Percentiles rank a stretch among this genome's conserved stretches.
Conservation (phyloP, 2,329 filamentous ascomycete genomes). For the Colletotrichum zoysiae region DNA sequence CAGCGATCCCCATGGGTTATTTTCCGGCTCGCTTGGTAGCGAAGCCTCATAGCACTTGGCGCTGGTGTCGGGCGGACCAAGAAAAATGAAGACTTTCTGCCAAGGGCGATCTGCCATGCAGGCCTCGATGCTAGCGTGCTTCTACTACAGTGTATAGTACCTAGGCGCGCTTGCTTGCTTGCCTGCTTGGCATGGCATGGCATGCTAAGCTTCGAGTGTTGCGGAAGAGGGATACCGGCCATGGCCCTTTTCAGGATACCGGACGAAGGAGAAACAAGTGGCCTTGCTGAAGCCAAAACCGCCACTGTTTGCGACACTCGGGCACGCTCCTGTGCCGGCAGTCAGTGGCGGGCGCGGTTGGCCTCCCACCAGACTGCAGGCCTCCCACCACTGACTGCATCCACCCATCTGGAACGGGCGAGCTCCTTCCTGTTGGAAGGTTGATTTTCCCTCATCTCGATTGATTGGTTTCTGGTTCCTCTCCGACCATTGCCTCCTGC, state of each 20-base stretch:
- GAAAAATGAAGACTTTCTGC: conserved; percentile 7
- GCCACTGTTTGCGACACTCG: conserved; percentile 33
- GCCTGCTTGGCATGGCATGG: no score
- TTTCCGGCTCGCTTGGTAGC: conserved; percentile 26
- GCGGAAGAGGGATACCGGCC: conserved; percentile 29
- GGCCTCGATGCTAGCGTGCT: conserved; percentile 10
- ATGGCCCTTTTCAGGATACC: conserved; percentile 20
- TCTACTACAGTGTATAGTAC: no score
- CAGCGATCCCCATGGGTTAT: conserved; percentile 29
- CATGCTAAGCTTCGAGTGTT: conserved; percentile 34
- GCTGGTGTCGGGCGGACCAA: not conserved
- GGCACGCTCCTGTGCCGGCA: not conserved
- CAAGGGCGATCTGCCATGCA: conserved; percentile 32
- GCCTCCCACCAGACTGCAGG: not conserved
- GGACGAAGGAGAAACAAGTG: conserved; percentile 38
- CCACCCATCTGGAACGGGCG: conserved; percentile 1
- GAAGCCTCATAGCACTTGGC: conserved; percentile 20
- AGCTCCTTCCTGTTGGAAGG: not conserved
- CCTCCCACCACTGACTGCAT: not conserved
- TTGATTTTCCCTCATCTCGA: not conserved
- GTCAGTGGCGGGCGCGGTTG: not conserved
- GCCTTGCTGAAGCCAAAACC: conserved; percentile 34
- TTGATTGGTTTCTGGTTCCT: not conserved
- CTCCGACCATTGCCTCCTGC: conserved; percentile 4
- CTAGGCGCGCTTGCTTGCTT: no score